Evolutionary conservation across 2,329 filamentous ascomycete species (phyloP).

Genomic region (Colletotrichum shisoi): DNA sequence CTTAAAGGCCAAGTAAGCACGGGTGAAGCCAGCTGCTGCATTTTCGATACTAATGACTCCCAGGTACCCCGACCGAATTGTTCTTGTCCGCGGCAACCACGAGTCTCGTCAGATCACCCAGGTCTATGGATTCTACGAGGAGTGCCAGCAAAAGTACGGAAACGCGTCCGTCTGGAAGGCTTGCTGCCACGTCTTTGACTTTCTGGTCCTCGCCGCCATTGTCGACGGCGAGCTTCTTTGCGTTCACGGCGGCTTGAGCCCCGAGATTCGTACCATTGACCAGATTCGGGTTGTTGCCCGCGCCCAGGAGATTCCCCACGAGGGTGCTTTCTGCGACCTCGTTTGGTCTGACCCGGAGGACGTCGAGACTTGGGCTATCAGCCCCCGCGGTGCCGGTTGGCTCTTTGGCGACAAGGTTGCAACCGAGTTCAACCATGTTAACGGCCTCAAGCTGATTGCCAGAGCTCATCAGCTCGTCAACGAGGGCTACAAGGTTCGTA

Average conservation of each 20-base stretch:
- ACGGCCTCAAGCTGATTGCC: conserved; percentile 92
- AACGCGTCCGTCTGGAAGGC: conserved; percentile 99
- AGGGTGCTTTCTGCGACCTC: conserved; percentile 96
- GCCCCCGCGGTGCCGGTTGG: conserved; percentile 94
- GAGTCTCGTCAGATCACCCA: conserved; percentile 98
- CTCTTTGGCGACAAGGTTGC: conserved; percentile 98
- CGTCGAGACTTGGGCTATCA: conserved; percentile 94
- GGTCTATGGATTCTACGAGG: conserved; percentile 98
- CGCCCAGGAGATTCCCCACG: conserved; percentile 96
- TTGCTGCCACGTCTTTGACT: conserved; percentile 99
- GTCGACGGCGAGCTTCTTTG: conserved; percentile 99
- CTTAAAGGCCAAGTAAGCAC: conserved; percentile 74
- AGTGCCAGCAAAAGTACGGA: conserved; percentile 97
- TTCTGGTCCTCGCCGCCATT: conserved; percentile 93
- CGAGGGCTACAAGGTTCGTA: conserved; percentile 88
- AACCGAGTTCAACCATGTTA: conserved; percentile 96
- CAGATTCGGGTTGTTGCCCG: conserved; percentile 99
- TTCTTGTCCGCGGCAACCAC: conserved; percentile 96
- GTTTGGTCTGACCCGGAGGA: conserved; percentile 99
- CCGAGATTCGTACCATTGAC: conserved; percentile 95
- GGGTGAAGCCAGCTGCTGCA: not conserved
- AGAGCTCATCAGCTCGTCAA: conserved; percentile 98
- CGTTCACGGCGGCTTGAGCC: conserved; percentile 89
- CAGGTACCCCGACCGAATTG: conserved; percentile 93
- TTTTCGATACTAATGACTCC: conserved; percentile 41